Percentiles rank a stretch among this genome's conserved stretches.
These are phyloP conservation scores for Tarenaya hassleriana DNA, from an alignment of 345 rosid genomes.

Conservation along the genomic window DNA sequence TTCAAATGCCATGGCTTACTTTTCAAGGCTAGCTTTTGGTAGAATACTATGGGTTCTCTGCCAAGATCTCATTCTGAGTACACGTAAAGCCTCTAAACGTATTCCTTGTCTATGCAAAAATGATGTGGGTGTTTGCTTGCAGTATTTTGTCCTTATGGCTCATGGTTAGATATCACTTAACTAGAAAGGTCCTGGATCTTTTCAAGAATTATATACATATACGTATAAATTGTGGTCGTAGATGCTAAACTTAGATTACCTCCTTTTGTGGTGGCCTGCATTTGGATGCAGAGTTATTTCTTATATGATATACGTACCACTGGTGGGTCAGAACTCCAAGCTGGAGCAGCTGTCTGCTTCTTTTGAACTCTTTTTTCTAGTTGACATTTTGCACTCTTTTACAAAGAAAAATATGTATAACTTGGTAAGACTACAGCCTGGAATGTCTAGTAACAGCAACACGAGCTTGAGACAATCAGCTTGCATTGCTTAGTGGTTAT, in stretches of 20 bases:
- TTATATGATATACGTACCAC: background rate
- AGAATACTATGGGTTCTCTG: constrained; percentile 6
- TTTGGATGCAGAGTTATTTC: background rate
- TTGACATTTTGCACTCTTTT: background rate
- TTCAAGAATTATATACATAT: too few species aligned
- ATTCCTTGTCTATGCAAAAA: too few species aligned
- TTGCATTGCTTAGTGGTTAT: too few species aligned
- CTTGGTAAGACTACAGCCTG: too few species aligned
- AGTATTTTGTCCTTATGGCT: constrained; percentile 8
- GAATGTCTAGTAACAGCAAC: too few species aligned
- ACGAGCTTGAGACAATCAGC: too few species aligned
- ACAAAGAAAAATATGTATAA: constrained; percentile 13
- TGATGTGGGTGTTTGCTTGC: constrained; percentile 11
- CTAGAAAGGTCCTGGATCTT: too few species aligned
- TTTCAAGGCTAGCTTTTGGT: constrained; percentile 12
- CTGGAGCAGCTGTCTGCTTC: background rate
- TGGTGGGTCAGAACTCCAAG: background rate
- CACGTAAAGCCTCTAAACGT: too few species aligned
- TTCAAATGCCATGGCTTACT: constrained; percentile 10
- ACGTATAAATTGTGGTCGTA: too few species aligned
- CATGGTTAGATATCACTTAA: too few species aligned
- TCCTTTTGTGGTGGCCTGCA: background rate
- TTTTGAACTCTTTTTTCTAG: constrained; percentile 2
- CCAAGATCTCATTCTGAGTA: too few species aligned
- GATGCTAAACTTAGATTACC: background rate